Evolutionary conservation across 257 asterid species (phyloP).

Genomic region (Petrea volubilis): DNA sequence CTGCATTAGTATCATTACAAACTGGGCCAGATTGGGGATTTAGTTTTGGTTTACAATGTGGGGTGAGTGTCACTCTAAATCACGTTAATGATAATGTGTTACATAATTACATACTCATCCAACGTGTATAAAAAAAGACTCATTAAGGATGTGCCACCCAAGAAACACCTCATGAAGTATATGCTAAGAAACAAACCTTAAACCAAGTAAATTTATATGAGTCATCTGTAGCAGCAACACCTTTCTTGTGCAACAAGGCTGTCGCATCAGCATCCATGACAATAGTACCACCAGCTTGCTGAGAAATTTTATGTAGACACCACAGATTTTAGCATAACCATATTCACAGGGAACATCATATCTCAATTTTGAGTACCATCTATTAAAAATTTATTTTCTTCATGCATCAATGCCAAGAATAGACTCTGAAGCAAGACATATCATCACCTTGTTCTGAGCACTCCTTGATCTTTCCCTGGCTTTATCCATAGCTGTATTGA

Average conservation of each 20-base stretch:
- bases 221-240: conserved; percentile 77
- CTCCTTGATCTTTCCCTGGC: conserved; percentile 95
- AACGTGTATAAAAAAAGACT: background rate
- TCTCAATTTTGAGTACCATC: background rate
- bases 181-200: conserved; percentile 53
- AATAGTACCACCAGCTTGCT: conserved; percentile 80
- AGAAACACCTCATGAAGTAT: background rate
- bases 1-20: background rate
- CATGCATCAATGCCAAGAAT: conserved; percentile 10
- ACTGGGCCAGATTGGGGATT: background rate
- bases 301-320: conserved; percentile 14
- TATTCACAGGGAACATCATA: background rate
- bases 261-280: conserved; percentile 97
- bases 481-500: conserved; percentile 67
- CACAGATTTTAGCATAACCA: conserved; percentile 24
- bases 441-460: conserved; percentile 85
- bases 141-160: conserved; percentile 1
- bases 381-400: conserved; percentile 8
- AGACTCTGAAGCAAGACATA: conserved; percentile 16
- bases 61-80: background rate
- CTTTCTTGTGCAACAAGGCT: conserved; percentile 73
- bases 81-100: background rate
- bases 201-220: conserved; percentile 81
- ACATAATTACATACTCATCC: background rate
- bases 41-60: background rate